phyloP scores from a whole-genome alignment of 2,329 filamentous ascomycete genomes.

The Trichoderma koningii region DNA sequence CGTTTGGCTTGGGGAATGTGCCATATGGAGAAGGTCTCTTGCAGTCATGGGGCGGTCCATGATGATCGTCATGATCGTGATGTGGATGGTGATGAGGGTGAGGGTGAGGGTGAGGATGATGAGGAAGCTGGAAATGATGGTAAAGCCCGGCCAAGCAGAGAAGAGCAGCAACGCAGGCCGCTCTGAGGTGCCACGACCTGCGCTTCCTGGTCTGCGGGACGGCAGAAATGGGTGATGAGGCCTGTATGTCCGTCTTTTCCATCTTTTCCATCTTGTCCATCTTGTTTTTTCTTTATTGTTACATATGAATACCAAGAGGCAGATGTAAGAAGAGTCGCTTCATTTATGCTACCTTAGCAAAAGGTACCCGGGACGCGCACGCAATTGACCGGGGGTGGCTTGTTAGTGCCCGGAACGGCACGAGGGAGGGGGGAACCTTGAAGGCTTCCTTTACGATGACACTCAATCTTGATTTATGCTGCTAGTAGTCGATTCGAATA shows the following conservation, averaged over 20 bases:
- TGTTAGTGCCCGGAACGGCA: slow-evolving; percentile 1
- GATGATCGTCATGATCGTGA: slow-evolving; percentile 8
- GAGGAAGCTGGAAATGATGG: slow-evolving; percentile 16
- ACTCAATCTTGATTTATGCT: not conserved
- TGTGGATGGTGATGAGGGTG: slow-evolving; percentile 21
- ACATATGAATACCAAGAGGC: not conserved
- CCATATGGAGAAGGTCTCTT: slow-evolving; percentile 27
- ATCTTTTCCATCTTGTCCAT: not conserved
- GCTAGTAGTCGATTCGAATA: too few relatives aligned
- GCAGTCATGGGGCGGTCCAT: not conserved
- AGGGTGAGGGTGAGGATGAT: slow-evolving; percentile 7
- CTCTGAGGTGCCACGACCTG: slow-evolving; percentile 11
- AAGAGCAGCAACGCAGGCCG: not conserved
- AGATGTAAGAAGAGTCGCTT: not conserved
- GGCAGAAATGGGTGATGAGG: not conserved
- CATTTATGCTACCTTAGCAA: slow-evolving; percentile 11
- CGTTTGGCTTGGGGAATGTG: slow-evolving; percentile 44
- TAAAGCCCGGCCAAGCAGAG: slow-evolving; percentile 7
- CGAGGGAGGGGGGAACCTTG: not conserved
- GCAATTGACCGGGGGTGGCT: not conserved
- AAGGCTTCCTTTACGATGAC: too few relatives aligned
- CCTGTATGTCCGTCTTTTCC: not conserved
- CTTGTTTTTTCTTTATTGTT: not conserved
- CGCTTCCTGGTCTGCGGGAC: not conserved
- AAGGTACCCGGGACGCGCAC: slow-evolving; percentile 15